Conservation (phyloP, 257 asterid species). For the Eustoma russellianum region DNA sequence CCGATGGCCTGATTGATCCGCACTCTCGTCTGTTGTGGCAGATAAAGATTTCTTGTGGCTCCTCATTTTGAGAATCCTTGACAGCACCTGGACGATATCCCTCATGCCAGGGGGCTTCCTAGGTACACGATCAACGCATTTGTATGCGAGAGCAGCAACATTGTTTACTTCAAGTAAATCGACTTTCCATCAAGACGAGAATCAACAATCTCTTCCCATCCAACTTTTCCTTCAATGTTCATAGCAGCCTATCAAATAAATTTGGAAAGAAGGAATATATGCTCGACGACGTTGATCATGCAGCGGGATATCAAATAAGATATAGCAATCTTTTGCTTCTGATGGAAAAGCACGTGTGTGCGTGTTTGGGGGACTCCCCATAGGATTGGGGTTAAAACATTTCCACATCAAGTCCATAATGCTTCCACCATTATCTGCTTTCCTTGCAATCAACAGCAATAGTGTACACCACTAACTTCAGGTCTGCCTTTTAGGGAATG, state of each 20-base stretch:
- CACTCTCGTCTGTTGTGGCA: conserved; percentile 32
- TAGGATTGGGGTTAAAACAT: no score
- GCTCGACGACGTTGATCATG: not conserved
- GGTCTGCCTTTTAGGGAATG: no score
- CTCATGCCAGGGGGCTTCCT: conserved; percentile 77
- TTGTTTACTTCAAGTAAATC: conserved; percentile 55
- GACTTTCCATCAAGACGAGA: conserved; percentile 72
- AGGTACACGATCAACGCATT: conserved; percentile 53
- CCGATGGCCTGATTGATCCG: conserved; percentile 17
- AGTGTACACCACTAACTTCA: no score
- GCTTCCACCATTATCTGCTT: no score
- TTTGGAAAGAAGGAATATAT: not conserved
- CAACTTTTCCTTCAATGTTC: conserved; percentile 74
- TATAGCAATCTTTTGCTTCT: no score
- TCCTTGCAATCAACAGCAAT: no score
- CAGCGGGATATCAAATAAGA: no score
- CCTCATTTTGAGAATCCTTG: conserved; percentile 47
- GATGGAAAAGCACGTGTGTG: no score
- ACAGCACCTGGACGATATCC: conserved; percentile 67
- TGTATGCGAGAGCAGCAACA: conserved; percentile 72
- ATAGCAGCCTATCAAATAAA: conserved; percentile 69
- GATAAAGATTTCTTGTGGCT: conserved; percentile 29
- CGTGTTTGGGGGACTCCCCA: no score
- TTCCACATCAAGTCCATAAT: no score
- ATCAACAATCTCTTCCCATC: conserved; percentile 91